Percentiles rank a stretch among this genome's conserved stretches.
These are phyloP conservation scores for Ceratocystis colombiana DNA, from an alignment of 2,329 filamentous ascomycete species.

Conservation along the genomic window DNA sequence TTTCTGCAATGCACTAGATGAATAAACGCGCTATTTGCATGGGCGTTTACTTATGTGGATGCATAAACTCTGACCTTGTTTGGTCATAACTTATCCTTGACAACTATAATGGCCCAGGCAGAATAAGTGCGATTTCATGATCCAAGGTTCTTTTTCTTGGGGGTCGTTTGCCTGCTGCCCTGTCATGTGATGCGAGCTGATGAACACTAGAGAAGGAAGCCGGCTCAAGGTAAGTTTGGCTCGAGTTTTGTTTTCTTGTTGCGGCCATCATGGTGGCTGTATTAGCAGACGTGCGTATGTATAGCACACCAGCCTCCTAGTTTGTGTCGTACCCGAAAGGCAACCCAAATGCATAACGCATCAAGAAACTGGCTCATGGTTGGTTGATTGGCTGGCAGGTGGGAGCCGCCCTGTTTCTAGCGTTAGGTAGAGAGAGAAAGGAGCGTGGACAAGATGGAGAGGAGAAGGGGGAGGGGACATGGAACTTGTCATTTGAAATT, in stretches of 20 bases:
- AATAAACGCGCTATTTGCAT: slow-evolving; percentile 6
- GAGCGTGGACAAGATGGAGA: not conserved
- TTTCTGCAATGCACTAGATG: not conserved
- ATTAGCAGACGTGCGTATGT: not conserved
- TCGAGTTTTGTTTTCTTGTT: not conserved
- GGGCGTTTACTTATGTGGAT: not conserved
- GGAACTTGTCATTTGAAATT: not conserved
- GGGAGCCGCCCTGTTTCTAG: slow-evolving; percentile 5
- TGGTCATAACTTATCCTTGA: not conserved
- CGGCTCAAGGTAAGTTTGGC: too few species aligned
- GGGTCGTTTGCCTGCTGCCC: not conserved
- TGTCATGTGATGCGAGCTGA: slow-evolving; percentile 1
- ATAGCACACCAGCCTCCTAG: not conserved
- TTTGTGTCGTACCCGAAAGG: slow-evolving; percentile 1
- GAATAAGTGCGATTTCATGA: not conserved
- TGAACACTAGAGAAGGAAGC: not conserved
- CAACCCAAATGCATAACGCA: not conserved
- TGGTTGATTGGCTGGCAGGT: not conserved
- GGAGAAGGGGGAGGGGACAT: not conserved
- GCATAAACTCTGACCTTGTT: not conserved
- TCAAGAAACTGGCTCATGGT: not conserved
- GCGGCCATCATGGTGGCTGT: not conserved
- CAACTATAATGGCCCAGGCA: not conserved
- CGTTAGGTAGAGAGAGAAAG: not conserved
- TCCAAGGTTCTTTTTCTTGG: not conserved